phyloP scores from a whole-genome alignment of 352 stramenopile genomes.

The Phytophthora hibernalis region DNA sequence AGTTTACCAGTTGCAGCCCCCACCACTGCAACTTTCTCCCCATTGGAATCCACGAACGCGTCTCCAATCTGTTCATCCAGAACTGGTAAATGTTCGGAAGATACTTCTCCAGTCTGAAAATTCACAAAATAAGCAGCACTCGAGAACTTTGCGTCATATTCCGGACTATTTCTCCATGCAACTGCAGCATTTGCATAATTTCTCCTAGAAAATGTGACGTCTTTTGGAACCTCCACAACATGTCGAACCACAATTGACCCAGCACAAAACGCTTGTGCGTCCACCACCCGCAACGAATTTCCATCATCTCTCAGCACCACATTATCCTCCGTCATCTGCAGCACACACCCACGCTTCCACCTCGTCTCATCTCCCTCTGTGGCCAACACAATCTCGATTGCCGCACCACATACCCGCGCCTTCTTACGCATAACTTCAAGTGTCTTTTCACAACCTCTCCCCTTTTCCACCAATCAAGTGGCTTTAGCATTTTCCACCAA shows the following conservation, averaged over 20 bases:
- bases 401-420: constrained; percentile 10
- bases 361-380: background rate
- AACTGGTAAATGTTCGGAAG: background rate
- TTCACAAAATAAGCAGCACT: constrained; percentile 17
- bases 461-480: constrained; percentile 27
- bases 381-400: constrained; percentile 16
- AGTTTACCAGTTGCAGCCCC: constrained; percentile 13
- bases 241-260: constrained; percentile 9
- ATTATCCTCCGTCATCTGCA: background rate
- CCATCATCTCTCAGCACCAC: constrained; percentile 13
- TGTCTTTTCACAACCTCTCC: constrained; percentile 13
- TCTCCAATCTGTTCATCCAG: constrained; percentile 24
- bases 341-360: background rate
- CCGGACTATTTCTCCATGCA: constrained; percentile 5
- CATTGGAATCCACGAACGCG: constrained; percentile 21
- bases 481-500: constrained; percentile 23
- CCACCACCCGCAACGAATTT: constrained; percentile 15
- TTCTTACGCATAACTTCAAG: constrained; percentile 13
- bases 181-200: constrained; percentile 2
- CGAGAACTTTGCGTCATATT: background rate
- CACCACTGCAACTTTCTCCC: constrained; percentile 19
- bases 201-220: constrained; percentile 4
- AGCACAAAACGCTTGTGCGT: constrained; percentile 23
- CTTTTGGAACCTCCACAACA: constrained; percentile 15
- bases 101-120: constrained; percentile 25